A percentile compares a stretch with the other conserved stretches of the same genome.
phyloP scores from a whole-genome alignment of 352 stramenopile genomes.

The Phytophthora cactorum region DNA sequence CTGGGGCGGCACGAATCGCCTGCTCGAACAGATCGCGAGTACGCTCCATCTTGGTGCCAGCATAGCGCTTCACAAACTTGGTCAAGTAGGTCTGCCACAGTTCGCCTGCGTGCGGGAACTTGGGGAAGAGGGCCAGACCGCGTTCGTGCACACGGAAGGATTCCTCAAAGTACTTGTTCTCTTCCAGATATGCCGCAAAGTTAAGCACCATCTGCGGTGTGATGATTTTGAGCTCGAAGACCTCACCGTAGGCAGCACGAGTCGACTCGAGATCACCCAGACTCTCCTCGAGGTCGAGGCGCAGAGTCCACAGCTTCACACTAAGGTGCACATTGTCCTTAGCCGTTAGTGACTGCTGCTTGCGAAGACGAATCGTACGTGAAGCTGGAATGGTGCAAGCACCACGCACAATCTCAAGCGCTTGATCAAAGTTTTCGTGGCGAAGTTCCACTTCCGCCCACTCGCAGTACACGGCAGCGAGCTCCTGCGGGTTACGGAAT shows the following conservation, averaged over 20 bases:
- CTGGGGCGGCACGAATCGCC: slow-evolving; percentile 81
- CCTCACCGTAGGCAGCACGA: slow-evolving; percentile 95
- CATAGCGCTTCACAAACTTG: slow-evolving; percentile 96
- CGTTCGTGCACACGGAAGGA: slow-evolving; percentile 95
- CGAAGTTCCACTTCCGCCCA: slow-evolving; percentile 97
- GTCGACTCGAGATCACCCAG: slow-evolving; percentile 95
- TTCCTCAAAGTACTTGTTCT: slow-evolving; percentile 98
- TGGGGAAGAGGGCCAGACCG: slow-evolving; percentile 75
- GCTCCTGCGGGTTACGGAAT: slow-evolving; percentile 90
- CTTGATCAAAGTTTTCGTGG: slow-evolving; percentile 95
- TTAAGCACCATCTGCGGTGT: slow-evolving; percentile 98
- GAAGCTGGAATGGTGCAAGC: slow-evolving; percentile 75
- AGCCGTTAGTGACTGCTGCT: slow-evolving; percentile 55
- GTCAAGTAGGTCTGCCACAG: slow-evolving; percentile 97
- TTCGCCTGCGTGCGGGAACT: slow-evolving; percentile 96
- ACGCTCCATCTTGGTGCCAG: slow-evolving; percentile 96
- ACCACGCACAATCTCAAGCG: slow-evolving; percentile 88
- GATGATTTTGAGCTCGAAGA: slow-evolving; percentile 96
- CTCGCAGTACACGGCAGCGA: slow-evolving; percentile 94
- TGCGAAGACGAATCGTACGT: slow-evolving; percentile 53
- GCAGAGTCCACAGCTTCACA: slow-evolving; percentile 96
- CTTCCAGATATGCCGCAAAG: slow-evolving; percentile 96
- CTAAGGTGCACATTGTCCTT: slow-evolving; percentile 91
- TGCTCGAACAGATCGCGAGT: slow-evolving; percentile 97
- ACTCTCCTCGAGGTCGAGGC: slow-evolving; percentile 98